Percentiles rank a stretch among this genome's conserved stretches.
phyloP scores from a whole-genome alignment of 306 rosid genomes.

The Mucuna pruriens region DNA sequence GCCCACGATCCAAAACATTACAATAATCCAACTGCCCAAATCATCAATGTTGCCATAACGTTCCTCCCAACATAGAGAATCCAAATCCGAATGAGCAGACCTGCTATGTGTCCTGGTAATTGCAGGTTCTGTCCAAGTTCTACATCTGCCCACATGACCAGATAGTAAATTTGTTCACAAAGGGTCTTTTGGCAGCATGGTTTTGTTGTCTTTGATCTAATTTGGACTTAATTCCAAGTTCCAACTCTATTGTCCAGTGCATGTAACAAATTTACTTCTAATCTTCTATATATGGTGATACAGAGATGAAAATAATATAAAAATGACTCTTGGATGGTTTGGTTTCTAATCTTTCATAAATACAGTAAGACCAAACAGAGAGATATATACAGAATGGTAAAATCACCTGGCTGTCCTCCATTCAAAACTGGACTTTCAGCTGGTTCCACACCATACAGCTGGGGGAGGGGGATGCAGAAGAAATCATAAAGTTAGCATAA shows the following conservation, averaged over 20 bases:
- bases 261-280: background rate
- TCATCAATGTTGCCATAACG: too few species aligned
- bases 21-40: too few species aligned
- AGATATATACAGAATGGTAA: background rate
- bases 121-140: background rate
- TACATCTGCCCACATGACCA: background rate
- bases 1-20: too few species aligned
- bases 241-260: background rate
- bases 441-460: slow-evolving; percentile 88
- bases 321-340: background rate
- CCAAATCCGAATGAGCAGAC: too few species aligned
- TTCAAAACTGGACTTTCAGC: slow-evolving; percentile 75
- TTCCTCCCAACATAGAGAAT: too few species aligned
- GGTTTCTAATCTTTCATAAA: background rate
- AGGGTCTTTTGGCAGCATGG: background rate
- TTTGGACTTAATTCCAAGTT: background rate
- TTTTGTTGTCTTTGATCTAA: background rate
- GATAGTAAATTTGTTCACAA: background rate
- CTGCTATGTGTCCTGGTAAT: background rate
- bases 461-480: background rate
- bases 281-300: background rate
- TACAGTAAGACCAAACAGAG: background rate
- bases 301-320: background rate
- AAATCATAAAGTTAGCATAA: slow-evolving; percentile 10
- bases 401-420: slow-evolving; percentile 81